Percentiles rank a stretch among this genome's conserved stretches.
phyloP scores from a whole-genome alignment of 1,284 basidiomycete species.

The Taiwanofungus camphoratus region DNA sequence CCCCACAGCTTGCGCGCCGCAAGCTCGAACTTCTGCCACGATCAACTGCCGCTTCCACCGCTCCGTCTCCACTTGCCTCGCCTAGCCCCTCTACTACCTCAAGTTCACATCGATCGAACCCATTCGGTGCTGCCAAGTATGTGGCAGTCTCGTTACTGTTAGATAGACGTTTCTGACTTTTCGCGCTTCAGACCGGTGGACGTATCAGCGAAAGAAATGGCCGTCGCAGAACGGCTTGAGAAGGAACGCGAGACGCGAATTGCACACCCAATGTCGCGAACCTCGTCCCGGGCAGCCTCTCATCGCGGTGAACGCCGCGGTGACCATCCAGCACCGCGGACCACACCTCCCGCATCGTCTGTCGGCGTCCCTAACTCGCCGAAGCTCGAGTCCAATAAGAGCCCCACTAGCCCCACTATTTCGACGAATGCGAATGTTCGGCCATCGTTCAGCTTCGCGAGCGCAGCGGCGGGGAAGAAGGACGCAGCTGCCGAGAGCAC shows the following conservation, averaged over 20 bases:
- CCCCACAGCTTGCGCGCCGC: slow-evolving; percentile 70
- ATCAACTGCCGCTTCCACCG: slow-evolving; percentile 53
- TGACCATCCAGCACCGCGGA: slow-evolving; percentile 19
- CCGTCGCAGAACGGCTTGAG: slow-evolving; percentile 65
- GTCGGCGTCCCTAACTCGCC: slow-evolving; percentile 29
- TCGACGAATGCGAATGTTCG: slow-evolving; percentile 36
- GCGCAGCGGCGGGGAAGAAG: slow-evolving; percentile 35
- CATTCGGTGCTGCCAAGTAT: slow-evolving; percentile 85
- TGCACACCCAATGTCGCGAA: slow-evolving; percentile 60
- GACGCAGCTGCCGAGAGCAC: slow-evolving; percentile 15
- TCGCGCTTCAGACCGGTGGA: slow-evolving; percentile 70
- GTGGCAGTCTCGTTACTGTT: slow-evolving; percentile 17
- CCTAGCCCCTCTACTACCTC: slow-evolving; percentile 56
- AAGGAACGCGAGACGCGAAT: slow-evolving; percentile 54
- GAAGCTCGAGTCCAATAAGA: slow-evolving; percentile 27
- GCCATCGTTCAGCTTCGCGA: slow-evolving; percentile 68
- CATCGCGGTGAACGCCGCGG: slow-evolving; percentile 45
- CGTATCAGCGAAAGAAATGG: slow-evolving; percentile 70
- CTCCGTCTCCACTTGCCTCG: slow-evolving; percentile 68
- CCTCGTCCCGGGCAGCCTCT: slow-evolving; percentile 57
- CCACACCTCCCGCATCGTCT: slow-evolving; percentile 32
- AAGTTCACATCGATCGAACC: slow-evolving; percentile 49
- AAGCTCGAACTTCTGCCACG: slow-evolving; percentile 84
- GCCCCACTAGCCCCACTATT: slow-evolving; percentile 18
- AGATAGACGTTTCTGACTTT: not conserved